Conservation (phyloP, 257 asterid species). For the Scutellaria minor region DNA sequence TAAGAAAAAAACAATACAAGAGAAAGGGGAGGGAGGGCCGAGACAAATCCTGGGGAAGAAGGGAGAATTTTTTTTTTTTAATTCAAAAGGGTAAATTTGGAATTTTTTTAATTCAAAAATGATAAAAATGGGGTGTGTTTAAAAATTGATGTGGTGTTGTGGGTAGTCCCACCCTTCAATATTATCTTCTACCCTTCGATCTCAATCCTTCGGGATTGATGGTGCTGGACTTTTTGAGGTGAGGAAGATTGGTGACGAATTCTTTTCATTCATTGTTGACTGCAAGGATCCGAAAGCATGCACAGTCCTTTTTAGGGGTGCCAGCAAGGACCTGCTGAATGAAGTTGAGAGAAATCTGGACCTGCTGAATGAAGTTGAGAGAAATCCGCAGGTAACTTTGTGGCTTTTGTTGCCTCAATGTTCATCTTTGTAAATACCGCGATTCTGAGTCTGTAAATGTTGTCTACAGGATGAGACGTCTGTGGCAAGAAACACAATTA, state of each 20-base stretch:
- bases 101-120: no score
- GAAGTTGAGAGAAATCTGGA: no score
- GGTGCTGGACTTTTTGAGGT: conserved; percentile 97
- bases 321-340: conserved; percentile 95
- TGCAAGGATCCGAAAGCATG: conserved; percentile 97
- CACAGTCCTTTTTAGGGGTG: conserved; percentile 89
- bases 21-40: no score
- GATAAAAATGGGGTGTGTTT: no score
- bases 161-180: no score
- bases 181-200: no score
- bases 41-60: no score
- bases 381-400: conserved; percentile 82
- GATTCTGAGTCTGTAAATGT: conserved; percentile 29
- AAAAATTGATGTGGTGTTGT: no score
- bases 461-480: conserved; percentile 87
- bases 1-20: no score
- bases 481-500: conserved; percentile 91
- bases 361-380: conserved; percentile 99
- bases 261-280: conserved; percentile 79
- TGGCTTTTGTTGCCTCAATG: conserved; percentile 4
- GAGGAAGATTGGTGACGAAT: conserved; percentile 92
- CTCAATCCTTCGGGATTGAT: conserved; percentile 35
- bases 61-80: no score
- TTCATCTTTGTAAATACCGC: background rate
- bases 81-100: no score